Conservation (phyloP, 2,329 filamentous ascomycete species). For the Ophiostoma australiae region DNA sequence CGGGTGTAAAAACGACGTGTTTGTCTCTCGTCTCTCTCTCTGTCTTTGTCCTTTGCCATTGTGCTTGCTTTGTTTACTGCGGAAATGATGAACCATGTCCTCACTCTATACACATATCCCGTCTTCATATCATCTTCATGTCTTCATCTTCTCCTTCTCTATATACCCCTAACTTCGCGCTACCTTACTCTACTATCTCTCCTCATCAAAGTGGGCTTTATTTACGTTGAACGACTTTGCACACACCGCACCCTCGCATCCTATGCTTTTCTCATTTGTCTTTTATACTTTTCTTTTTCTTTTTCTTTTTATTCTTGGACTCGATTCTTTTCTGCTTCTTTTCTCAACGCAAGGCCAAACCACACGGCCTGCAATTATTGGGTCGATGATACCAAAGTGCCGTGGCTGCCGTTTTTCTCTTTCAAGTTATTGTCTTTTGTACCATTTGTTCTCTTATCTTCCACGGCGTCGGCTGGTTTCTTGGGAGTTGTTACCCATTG, state of each 20-base stretch:
- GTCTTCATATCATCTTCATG: neutral
- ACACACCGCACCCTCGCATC: neutral
- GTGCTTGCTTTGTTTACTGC: conserved; percentile 5
- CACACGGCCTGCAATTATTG: neutral
- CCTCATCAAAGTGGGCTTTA: neutral
- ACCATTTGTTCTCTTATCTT: conserved; percentile 4
- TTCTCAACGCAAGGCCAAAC: conserved; percentile 10
- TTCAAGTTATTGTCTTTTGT: neutral
- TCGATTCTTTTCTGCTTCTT: neutral
- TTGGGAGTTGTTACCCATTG: neutral
- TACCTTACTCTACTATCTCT: conserved; percentile 1
- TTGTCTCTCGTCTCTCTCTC: neutral
- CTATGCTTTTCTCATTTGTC: conserved; percentile 5
- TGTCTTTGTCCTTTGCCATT: neutral
- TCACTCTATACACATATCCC: neutral
- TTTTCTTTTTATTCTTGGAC: neutral
- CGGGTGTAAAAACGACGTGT: neutral
- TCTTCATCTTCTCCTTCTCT: conserved; percentile 14
- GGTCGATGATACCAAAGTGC: conserved; percentile 7
- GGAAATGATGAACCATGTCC: neutral
- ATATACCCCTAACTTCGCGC: neutral
- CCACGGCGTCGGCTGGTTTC: conserved; percentile 1
- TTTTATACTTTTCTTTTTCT: neutral
- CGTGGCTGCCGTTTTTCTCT: neutral
- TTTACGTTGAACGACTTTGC: conserved; percentile 7